Evolutionary conservation across 2,329 filamentous ascomycete genomes (phyloP).

Genomic region (Clonostachys rhizophaga): DNA sequence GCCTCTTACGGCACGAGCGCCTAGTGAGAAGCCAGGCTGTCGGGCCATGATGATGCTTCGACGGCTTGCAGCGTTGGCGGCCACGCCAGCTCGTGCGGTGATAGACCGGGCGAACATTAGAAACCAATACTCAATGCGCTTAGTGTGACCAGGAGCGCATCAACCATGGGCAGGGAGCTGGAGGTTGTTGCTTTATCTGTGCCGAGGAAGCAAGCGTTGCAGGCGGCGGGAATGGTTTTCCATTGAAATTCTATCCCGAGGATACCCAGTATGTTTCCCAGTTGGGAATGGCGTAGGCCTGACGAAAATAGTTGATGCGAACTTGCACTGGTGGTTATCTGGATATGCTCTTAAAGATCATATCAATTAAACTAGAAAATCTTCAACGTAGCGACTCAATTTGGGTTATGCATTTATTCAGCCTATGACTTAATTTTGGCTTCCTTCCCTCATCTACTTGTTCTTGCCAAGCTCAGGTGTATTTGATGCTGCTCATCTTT

Average conservation of each 20-base stretch:
- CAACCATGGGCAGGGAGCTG: slow-evolving; percentile 9
- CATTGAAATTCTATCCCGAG: slow-evolving; percentile 19
- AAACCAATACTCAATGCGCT: slow-evolving; percentile 27
- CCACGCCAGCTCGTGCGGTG: slow-evolving; percentile 46
- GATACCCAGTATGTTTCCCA: slow-evolving; percentile 6
- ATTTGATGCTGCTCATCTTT: too few species aligned
- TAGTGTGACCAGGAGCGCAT: slow-evolving; percentile 21
- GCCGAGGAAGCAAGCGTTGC: background rate
- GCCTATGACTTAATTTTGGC: too few species aligned
- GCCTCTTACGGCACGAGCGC: slow-evolving; percentile 20
- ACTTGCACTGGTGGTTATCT: too few species aligned
- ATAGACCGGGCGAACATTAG: slow-evolving; percentile 56
- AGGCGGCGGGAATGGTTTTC: slow-evolving; percentile 24
- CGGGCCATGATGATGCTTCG: slow-evolving; percentile 65
- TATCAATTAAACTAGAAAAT: too few species aligned
- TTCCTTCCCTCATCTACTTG: too few species aligned
- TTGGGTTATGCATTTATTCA: too few species aligned
- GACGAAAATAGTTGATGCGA: too few species aligned
- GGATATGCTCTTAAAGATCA: too few species aligned
- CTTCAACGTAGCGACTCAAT: too few species aligned
- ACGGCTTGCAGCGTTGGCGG: slow-evolving; percentile 37
- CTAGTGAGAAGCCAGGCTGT: slow-evolving; percentile 59
- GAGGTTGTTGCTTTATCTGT: background rate
- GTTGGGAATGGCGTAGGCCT: too few species aligned
- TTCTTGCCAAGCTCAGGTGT: too few species aligned